Percentiles rank a stretch among this genome's conserved stretches.
phyloP scores from a whole-genome alignment of 1,139 yeast genomes.

The Pichia kudriavzevii region DNA sequence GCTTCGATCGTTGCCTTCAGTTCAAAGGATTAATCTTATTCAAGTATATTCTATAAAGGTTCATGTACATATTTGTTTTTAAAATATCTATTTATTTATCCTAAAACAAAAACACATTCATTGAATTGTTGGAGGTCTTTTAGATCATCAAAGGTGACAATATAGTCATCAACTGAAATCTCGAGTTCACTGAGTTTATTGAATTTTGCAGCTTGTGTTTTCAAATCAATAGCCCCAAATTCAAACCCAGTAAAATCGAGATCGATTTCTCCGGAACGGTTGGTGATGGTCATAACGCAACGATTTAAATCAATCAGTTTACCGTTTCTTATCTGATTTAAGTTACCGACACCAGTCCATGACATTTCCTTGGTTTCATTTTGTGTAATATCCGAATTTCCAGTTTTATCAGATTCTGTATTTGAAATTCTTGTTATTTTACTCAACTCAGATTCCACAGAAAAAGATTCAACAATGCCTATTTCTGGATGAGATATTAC shows the following conservation, averaged over 20 bases:
- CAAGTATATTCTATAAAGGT: not conserved
- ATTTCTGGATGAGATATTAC: no score
- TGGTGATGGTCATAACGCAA: slow-evolving; percentile 11
- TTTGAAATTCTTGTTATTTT: slow-evolving; percentile 1
- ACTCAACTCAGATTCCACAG: slow-evolving; percentile 10
- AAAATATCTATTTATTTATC: not conserved
- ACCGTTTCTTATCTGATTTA: slow-evolving; percentile 3
- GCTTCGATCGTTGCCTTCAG: slow-evolving; percentile 59
- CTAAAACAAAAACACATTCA: slow-evolving; percentile 7
- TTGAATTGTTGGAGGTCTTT: slow-evolving; percentile 11
- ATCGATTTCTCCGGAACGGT: not conserved
- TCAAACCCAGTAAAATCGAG: slow-evolving; percentile 17
- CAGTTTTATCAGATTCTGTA: no score
- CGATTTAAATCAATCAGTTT: slow-evolving; percentile 13
- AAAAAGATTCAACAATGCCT: no score
- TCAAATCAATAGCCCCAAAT: slow-evolving; percentile 14
- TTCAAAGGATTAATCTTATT: slow-evolving; percentile 5
- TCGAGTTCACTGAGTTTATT: slow-evolving; percentile 8
- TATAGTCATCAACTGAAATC: slow-evolving; percentile 13
- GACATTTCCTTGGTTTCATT: not conserved
- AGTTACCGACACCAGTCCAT: slow-evolving; percentile 15
- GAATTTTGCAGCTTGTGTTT: slow-evolving; percentile 4
- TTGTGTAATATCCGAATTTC: not conserved
- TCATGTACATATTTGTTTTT: slow-evolving; percentile 1
- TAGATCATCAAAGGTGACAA: slow-evolving; percentile 15